Conservation (phyloP, 768 basidiomycete genomes). For the Asterophora lycoperdoides region DNA sequence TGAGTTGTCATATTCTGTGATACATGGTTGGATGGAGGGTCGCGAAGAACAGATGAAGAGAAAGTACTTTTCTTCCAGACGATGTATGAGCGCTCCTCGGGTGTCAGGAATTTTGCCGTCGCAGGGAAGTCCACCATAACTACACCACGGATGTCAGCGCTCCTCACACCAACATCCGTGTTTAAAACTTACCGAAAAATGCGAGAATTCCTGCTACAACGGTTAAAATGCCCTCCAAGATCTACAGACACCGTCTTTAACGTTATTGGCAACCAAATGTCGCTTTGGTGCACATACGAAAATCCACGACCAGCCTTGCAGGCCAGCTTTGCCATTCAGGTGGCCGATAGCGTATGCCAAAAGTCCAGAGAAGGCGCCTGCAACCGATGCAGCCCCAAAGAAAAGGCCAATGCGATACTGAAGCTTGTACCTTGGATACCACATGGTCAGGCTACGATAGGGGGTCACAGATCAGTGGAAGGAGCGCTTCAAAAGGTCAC, state of each 20-base stretch:
- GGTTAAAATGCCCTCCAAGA: conserved; percentile 62
- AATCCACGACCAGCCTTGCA: conserved; percentile 65
- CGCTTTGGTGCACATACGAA: conserved; percentile 38
- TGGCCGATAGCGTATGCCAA: conserved; percentile 53
- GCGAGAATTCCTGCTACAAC: conserved; percentile 51
- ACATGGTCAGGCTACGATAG: conserved; percentile 48
- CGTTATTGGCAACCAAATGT: not conserved
- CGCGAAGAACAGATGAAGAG: not conserved
- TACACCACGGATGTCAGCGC: conserved; percentile 18
- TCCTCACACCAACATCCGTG: not conserved
- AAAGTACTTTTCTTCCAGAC: conserved; percentile 49
- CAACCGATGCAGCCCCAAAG: conserved; percentile 60
- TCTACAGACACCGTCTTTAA: conserved; percentile 23
- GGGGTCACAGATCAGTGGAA: not conserved
- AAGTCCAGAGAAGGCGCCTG: conserved; percentile 60
- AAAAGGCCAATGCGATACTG: conserved; percentile 61
- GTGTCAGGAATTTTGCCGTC: conserved; percentile 57
- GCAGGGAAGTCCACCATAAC: conserved; percentile 60
- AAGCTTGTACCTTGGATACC: conserved; percentile 62
- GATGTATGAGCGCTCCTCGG: conserved; percentile 53
- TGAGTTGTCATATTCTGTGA: conserved; percentile 49
- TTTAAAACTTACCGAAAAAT: conserved; percentile 41
- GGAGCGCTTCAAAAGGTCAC: not conserved
- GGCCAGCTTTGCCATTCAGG: conserved; percentile 42
- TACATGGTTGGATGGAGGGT: not conserved